These are phyloP conservation scores for Thielaviopsis ethacetica DNA, from an alignment of 2,329 filamentous ascomycete species.

Conservation along the genomic window DNA sequence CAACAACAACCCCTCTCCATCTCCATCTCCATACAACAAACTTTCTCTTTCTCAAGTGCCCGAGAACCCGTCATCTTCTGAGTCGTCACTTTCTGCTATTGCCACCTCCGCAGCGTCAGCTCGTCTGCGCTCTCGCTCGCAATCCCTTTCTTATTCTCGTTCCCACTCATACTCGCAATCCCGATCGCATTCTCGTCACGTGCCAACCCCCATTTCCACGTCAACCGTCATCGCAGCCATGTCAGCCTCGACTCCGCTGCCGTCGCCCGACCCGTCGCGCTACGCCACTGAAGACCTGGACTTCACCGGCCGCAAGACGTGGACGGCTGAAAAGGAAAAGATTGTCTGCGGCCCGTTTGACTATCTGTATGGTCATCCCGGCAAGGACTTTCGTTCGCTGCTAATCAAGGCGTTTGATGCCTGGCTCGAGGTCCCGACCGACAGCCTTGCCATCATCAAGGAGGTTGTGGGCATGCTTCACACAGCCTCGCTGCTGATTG, in stretches of 20 bases:
- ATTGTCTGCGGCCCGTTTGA: conserved; percentile 65
- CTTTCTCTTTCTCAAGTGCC: too few relatives aligned
- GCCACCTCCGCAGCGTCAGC: background rate
- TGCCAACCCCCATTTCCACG: background rate
- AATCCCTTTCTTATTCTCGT: conserved; percentile 3
- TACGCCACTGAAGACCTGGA: conserved; percentile 40
- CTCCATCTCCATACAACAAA: too few relatives aligned
- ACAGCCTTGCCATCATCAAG: conserved; percentile 58
- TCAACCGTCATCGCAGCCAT: conserved; percentile 10
- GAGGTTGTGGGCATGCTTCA: conserved; percentile 73
- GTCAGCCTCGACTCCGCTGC: conserved; percentile 10
- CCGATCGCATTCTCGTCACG: conserved; percentile 8
- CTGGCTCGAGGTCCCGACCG: conserved; percentile 58
- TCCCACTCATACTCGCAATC: conserved; percentile 4
- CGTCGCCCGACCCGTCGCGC: conserved; percentile 31
- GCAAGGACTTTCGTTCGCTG: conserved; percentile 70
- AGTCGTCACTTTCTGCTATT: conserved; percentile 3
- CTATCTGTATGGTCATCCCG: conserved; percentile 62
- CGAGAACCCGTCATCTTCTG: conserved; percentile 3
- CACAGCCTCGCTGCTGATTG: conserved; percentile 66
- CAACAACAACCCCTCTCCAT: too few relatives aligned
- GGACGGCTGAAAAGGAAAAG: conserved; percentile 60
- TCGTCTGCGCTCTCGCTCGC: conserved; percentile 7
- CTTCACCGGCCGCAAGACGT: conserved; percentile 35
- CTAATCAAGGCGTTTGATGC: conserved; percentile 68